Base-by-base conservation (phyloP, 441 rosid species). In the Erodium texanum region DNA sequence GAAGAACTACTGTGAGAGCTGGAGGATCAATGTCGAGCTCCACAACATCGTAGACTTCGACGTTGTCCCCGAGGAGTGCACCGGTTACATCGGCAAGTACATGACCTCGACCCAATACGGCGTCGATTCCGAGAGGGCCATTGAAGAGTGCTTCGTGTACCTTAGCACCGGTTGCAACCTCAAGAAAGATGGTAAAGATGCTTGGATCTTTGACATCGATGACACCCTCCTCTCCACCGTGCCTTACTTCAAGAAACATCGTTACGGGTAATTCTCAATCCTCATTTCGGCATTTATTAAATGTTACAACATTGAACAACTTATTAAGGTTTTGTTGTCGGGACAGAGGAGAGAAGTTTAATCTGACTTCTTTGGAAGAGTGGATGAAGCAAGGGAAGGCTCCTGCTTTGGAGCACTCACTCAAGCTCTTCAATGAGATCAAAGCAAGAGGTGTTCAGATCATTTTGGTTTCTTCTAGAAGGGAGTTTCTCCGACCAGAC, bases 371-470 rank as follows among this genome's bases (percentile, higher is more conserved):
- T 5, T 54, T 54, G 5, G 61, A 54, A 11, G 61, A 54, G 23
- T 54, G 61, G 61, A 18, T 54, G 61, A 54, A 7, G 61, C 61
- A 54, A 54, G 61, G 61, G 24, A 54, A 54, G 61, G 61, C 61
- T 1, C 61, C 61, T 54, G 23, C 61, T 54, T 8, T 54, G 61
- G 20, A 19, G 24, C 61, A 54, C 61, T 54, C 61, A 18, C 24
- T 54, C 23, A 54, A 54, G 24, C 61, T 54, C 61, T 54, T 54
- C 61, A 54, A 54, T 54, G 61, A 54, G 61, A 54, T 54, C 61
- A 54, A 54, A 7, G 61, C 61, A 15, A 54, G 61, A 19, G 61
- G 61, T 16, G 61, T 54, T 8, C 61, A 16, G 23, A 54, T 54
- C 61, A 54, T 54, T 7, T 7, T 54, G 24, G 61, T 54, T 18